These are phyloP conservation scores for Peronospora farinosa DNA, from an alignment of 352 stramenopile species.

Conservation along the genomic window DNA sequence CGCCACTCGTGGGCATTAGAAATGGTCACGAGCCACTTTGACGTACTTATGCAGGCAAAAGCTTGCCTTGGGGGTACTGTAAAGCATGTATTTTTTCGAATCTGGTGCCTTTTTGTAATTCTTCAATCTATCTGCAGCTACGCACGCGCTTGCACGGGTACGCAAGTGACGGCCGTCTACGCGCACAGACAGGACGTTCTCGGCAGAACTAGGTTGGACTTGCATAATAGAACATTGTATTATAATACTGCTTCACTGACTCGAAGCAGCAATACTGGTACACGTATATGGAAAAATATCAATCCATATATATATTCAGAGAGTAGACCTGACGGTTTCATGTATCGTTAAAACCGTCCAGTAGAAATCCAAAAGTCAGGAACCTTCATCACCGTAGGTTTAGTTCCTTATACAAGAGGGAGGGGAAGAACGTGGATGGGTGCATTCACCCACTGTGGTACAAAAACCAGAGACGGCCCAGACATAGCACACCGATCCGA, in stretches of 20 bases:
- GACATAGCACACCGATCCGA: constrained; percentile 2
- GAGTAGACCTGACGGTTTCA: background rate
- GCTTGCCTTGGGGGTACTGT: background rate
- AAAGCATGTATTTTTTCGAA: constrained; percentile 2
- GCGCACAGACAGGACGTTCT: constrained; percentile 9
- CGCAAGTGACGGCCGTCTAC: constrained; percentile 21
- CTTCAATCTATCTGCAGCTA: constrained; percentile 25
- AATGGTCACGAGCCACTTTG: background rate
- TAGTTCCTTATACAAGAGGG: constrained; percentile 8
- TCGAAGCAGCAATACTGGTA: too few relatives aligned
- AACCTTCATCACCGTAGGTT: constrained; percentile 1
- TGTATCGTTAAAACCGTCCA: background rate
- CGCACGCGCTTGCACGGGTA: constrained; percentile 12
- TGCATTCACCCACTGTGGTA: constrained; percentile 6
- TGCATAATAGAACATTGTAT: background rate
- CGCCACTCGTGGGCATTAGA: too few relatives aligned
- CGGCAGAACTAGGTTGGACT: background rate
- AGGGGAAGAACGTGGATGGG: constrained; percentile 7
- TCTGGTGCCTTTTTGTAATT: constrained; percentile 20
- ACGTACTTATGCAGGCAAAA: constrained; percentile 16
- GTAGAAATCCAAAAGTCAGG: background rate
- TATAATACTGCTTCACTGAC: background rate
- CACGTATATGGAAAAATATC: background rate
- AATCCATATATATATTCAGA: background rate
- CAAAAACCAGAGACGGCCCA: constrained; percentile 8